A percentile compares a stretch with the other conserved stretches of the same genome.
phyloP scores from a whole-genome alignment of 169 alveolate genomes.

The Plasmodium sp. region DNA sequence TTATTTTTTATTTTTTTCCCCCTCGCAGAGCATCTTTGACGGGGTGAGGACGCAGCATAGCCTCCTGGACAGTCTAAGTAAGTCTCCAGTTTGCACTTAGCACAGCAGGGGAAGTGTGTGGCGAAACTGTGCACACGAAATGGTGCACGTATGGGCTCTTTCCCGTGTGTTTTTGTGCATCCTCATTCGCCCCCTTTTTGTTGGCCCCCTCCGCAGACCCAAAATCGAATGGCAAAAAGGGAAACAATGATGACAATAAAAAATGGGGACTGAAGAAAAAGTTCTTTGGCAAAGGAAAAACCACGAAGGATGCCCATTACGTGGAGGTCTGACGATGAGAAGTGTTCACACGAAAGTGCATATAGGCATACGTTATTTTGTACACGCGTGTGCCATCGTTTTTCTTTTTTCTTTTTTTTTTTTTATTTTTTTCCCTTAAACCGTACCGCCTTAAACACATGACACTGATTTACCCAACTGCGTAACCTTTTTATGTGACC shows the following conservation, averaged over 20 bases:
- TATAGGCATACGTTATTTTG: neutral
- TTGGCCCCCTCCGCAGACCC: constrained; percentile 8
- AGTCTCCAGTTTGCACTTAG: neutral
- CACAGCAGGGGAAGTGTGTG: neutral
- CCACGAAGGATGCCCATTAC: constrained; percentile 36
- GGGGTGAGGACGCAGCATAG: constrained; percentile 4
- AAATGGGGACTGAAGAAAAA: constrained; percentile 26
- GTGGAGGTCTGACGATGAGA: neutral
- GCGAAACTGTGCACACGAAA: neutral
- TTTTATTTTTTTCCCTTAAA: neutral
- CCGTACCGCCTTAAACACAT: neutral
- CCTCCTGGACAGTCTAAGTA: constrained; percentile 46
- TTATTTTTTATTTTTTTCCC: neutral
- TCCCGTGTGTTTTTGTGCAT: neutral
- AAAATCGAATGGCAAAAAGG: neutral
- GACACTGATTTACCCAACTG: neutral
- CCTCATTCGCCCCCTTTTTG: neutral
- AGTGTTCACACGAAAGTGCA: neutral
- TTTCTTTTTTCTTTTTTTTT: neutral
- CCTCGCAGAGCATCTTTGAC: constrained; percentile 39
- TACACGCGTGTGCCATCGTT: neutral
- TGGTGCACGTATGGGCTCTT: neutral
- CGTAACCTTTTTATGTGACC: neutral
- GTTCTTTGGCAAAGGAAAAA: constrained; percentile 56
- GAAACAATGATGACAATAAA: neutral